Base-by-base conservation (phyloP, 2,329 filamentous ascomycete species). In the Curvularia eragrostidis region DNA sequence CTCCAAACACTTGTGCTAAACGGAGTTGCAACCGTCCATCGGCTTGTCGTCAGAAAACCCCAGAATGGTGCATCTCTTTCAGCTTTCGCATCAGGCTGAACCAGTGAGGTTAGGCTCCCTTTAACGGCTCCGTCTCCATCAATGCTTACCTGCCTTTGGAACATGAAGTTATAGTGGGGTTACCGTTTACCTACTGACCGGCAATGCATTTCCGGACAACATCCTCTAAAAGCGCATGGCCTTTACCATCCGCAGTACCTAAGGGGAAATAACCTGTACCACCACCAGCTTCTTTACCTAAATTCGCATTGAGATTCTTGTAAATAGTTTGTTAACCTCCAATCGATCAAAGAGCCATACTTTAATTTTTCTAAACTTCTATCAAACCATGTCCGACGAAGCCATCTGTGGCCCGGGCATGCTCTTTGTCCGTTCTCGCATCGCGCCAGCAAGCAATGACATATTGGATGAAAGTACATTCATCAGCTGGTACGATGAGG, bases 401-500 rank as follows among this genome's bases (percentile, higher is more conserved):
- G 18, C 42, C 12, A 48, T 66, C 34, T 32, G 55, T 18, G 64
- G 64, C 34, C 58, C 57, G 1, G 62, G 64, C 5, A 43, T 66
- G 4, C 59, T 66, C 41, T 63, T 49, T n/a, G 64, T 66, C 9
- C 57, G 54, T 39, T 59, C 62, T n/a, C 60, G 62, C 43, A 58
- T 66, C 34, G 23, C 53, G 0, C 51, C 49, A 0, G 12, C 55
- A 74, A 59, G 73, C 75, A 50, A 68, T 64, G 42, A 73, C 74
- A 50, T 66, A 63, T 69, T 78, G 47, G 56, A 66, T 52, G 71
- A 76, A 49, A 24, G 62, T 10, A 67, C 66, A 7, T 78, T 69
- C 48, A 52, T 77, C 39, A 62, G 68, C 46, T 79, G 77, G 77
- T 79, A 79, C 61, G 77, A 78, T 48, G 64, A 77, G 18, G 75